Conservation (phyloP, 1,139 yeast genomes). For the Saccharomyces hybrid region DNA sequence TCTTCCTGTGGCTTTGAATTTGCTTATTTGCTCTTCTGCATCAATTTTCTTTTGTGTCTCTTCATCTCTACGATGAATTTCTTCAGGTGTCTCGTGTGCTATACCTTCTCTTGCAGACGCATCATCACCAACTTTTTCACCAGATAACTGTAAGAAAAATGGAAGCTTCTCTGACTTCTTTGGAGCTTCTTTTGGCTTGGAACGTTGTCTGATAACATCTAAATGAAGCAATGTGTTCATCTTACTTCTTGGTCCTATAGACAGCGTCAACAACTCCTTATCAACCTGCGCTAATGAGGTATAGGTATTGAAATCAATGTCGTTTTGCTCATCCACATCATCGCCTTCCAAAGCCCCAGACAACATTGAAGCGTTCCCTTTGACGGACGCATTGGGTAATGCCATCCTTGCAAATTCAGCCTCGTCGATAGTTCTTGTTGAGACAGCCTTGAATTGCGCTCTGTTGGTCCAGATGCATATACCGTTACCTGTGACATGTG, state of each 20-base stretch:
- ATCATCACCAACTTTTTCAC: constrained; percentile 60
- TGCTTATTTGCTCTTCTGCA: constrained; percentile 22
- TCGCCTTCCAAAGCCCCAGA: constrained; percentile 63
- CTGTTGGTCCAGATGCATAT: constrained; percentile 87
- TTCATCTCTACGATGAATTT: constrained; percentile 10
- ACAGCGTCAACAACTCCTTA: constrained; percentile 58
- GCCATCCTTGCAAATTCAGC: constrained; percentile 55
- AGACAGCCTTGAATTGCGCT: constrained; percentile 65
- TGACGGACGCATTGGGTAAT: constrained; percentile 73
- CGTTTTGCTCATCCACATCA: constrained; percentile 26
- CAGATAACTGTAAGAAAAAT: constrained; percentile 61
- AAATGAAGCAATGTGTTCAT: constrained; percentile 71
- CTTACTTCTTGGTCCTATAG: constrained; percentile 68
- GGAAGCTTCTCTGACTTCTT: constrained; percentile 83
- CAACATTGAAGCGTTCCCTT: constrained; percentile 64
- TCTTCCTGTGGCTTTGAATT: constrained; percentile 29
- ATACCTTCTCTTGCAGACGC: constrained; percentile 56
- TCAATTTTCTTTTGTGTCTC: constrained; percentile 11
- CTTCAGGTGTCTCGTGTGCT: constrained; percentile 15
- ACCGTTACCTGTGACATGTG: constrained; percentile 88
- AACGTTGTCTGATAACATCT: constrained; percentile 77
- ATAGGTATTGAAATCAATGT: constrained; percentile 32
- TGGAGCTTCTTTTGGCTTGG: constrained; percentile 84
- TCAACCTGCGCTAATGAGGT: constrained; percentile 60
- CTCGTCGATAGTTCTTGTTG: constrained; percentile 71